Evolutionary conservation across 768 basidiomycete genomes (phyloP).

Genomic region (Tephrocybe sp.): DNA sequence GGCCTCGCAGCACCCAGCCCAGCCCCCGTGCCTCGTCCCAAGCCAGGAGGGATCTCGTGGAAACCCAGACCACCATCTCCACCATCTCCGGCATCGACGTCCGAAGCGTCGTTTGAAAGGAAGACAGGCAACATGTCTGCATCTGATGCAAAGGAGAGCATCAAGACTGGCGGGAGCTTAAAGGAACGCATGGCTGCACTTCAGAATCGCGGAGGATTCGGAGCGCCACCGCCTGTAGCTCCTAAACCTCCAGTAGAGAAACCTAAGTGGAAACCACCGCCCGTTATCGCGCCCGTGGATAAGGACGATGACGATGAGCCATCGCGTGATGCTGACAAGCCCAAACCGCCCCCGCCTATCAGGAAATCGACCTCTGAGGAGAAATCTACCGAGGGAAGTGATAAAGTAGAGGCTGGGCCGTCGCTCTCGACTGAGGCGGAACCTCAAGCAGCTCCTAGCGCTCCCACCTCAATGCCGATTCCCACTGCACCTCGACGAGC

Average conservation of each 20-base stretch:
- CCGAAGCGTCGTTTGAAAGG: constrained; percentile 25
- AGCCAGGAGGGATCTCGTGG: constrained; percentile 69
- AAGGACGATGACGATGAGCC: constrained; percentile 41
- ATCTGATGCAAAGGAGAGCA: constrained; percentile 85
- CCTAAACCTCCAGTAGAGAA: constrained; percentile 64
- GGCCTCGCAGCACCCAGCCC: constrained; percentile 29
- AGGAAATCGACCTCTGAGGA: constrained; percentile 18
- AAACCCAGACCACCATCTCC: constrained; percentile 63
- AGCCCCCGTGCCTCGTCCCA: constrained; percentile 54
- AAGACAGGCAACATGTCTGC: constrained; percentile 63
- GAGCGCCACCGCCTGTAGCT: constrained; percentile 48
- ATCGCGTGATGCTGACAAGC: constrained; percentile 22
- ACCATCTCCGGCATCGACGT: constrained; percentile 34
- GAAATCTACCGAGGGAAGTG: constrained; percentile 15
- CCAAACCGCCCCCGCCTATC: constrained; percentile 34
- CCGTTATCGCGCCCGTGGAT: constrained; percentile 42
- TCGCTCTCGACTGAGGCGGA: constrained; percentile 25
- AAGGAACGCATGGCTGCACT: constrained; percentile 96
- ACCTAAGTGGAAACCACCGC: constrained; percentile 87
- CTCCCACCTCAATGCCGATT: constrained; percentile 61
- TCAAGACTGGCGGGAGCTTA: constrained; percentile 74
- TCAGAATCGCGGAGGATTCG: constrained; percentile 81
- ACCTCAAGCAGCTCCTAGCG: constrained; percentile 35
- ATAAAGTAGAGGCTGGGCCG: constrained; percentile 14
- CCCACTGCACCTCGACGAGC: constrained; percentile 72